These are phyloP conservation scores for Metschnikowia kunwiensis DNA, from an alignment of 805 yeast species.

Conservation along the genomic window DNA sequence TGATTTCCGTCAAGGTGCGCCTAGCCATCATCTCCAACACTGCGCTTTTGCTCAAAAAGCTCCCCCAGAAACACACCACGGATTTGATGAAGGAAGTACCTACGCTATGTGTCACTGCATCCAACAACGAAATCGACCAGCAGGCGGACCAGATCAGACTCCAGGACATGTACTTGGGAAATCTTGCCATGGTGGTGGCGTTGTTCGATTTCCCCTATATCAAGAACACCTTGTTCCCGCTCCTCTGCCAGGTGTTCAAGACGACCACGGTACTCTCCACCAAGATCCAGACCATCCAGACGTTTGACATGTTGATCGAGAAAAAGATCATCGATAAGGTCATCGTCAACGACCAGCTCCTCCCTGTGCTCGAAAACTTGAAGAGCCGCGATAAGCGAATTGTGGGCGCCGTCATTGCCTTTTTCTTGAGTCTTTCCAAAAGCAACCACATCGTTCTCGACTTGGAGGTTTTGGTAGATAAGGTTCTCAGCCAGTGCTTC, in stretches of 20 bases:
- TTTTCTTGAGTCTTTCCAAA: slow-evolving; percentile 50
- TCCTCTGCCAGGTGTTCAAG: slow-evolving; percentile 67
- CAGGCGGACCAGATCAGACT: slow-evolving; percentile 32
- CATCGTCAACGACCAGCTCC: slow-evolving; percentile 68
- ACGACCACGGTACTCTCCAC: slow-evolving; percentile 82
- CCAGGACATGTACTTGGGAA: slow-evolving; percentile 53
- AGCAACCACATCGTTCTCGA: slow-evolving; percentile 26
- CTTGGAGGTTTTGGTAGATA: slow-evolving; percentile 16
- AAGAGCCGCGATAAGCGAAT: slow-evolving; percentile 74
- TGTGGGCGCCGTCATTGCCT: slow-evolving; percentile 48
- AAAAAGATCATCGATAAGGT: slow-evolving; percentile 65
- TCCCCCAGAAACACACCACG: slow-evolving; percentile 52
- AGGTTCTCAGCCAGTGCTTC: slow-evolving; percentile 17
- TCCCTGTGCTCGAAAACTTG: slow-evolving; percentile 75
- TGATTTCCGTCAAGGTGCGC: slow-evolving; percentile 32
- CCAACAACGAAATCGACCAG: slow-evolving; percentile 24
- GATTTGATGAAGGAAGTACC: slow-evolving; percentile 45
- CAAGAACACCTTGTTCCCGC: slow-evolving; percentile 73
- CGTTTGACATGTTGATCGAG: slow-evolving; percentile 56
- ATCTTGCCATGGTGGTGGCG: slow-evolving; percentile 40
- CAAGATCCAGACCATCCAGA: slow-evolving; percentile 62
- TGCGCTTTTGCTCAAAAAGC: slow-evolving; percentile 43
- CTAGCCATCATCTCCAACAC: slow-evolving; percentile 43
- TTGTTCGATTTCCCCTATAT: slow-evolving; percentile 65
- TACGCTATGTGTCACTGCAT: slow-evolving; percentile 29